Evolutionary conservation across 2,329 filamentous ascomycete genomes (phyloP).

Genomic region (Cercospora janseana): DNA sequence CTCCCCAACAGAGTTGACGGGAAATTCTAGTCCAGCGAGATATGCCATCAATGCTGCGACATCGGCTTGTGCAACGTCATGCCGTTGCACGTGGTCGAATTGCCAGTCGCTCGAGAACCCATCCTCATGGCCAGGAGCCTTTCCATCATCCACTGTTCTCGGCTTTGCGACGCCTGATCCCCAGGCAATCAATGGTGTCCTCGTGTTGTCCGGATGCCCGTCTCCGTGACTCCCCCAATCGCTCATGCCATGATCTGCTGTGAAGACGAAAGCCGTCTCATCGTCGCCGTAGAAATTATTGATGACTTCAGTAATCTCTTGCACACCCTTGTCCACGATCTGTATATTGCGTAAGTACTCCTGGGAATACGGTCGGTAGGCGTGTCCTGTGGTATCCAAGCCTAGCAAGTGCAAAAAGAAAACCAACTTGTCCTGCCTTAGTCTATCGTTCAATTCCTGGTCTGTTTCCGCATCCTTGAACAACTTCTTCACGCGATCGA

Average conservation of each 20-base stretch:
- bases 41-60: slow-evolving; percentile 95
- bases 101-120: slow-evolving; percentile 85
- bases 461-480: slow-evolving; percentile 80
- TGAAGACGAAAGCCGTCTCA: slow-evolving; percentile 93
- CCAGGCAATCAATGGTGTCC: slow-evolving; percentile 90
- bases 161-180: slow-evolving; percentile 85
- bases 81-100: slow-evolving; percentile 73
- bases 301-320: slow-evolving; percentile 76
- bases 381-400: slow-evolving; percentile 85
- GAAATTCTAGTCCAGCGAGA: slow-evolving; percentile 80
- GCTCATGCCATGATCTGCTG: slow-evolving; percentile 97
- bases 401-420: slow-evolving; percentile 95
- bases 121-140: slow-evolving; percentile 82
- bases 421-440: slow-evolving; percentile 82
- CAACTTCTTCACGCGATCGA: slow-evolving; percentile 84
- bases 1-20: slow-evolving; percentile 93
- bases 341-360: slow-evolving; percentile 96
- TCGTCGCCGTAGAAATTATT: slow-evolving; percentile 79
- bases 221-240: slow-evolving; percentile 99
- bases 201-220: slow-evolving; percentile 93
- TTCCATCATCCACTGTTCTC: slow-evolving; percentile 52
- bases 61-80: slow-evolving; percentile 93
- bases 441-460: slow-evolving; percentile 65
- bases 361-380: slow-evolving; percentile 83
- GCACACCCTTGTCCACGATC: slow-evolving; percentile 84